Percentiles rank a stretch among this genome's conserved stretches.
phyloP scores from a whole-genome alignment of 176 grass and related monocot species.

The Paspalum vaginatum region DNA sequence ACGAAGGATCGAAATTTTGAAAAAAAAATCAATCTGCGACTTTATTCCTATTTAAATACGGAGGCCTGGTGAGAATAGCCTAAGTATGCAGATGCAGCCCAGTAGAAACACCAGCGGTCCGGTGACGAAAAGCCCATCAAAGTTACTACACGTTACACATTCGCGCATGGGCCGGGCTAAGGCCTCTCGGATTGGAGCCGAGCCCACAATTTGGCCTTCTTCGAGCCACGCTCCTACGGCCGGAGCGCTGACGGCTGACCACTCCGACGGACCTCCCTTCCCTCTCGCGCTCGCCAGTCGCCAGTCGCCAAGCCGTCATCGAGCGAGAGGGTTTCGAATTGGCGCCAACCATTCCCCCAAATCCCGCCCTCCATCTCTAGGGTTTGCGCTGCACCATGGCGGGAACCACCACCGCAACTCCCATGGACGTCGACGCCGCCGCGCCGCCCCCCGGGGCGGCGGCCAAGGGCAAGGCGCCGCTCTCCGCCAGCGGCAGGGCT shows the following conservation, averaged over 20 bases:
- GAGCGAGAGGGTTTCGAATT: conserved; percentile 51
- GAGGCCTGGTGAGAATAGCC: no score
- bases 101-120: neutral
- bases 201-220: conserved; percentile 17
- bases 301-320: neutral
- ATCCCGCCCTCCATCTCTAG: conserved; percentile 38
- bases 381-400: conserved; percentile 61
- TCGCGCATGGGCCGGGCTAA: neutral
- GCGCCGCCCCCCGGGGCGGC: conserved; percentile 29
- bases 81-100: no score
- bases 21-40: no score
- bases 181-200: neutral
- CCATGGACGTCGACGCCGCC: conserved; percentile 84
- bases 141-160: no score
- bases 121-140: neutral
- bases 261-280: neutral
- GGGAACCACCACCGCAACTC: conserved; percentile 50
- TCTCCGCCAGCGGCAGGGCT: conserved; percentile 54
- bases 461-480: conserved; percentile 59
- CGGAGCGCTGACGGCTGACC: neutral
- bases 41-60: no score
- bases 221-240: neutral
- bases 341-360: conserved; percentile 54
- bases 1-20: no score
- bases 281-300: neutral